phyloP scores from a whole-genome alignment of 495 filamentous ascomycete species.

The Delitschia confertaspora region DNA sequence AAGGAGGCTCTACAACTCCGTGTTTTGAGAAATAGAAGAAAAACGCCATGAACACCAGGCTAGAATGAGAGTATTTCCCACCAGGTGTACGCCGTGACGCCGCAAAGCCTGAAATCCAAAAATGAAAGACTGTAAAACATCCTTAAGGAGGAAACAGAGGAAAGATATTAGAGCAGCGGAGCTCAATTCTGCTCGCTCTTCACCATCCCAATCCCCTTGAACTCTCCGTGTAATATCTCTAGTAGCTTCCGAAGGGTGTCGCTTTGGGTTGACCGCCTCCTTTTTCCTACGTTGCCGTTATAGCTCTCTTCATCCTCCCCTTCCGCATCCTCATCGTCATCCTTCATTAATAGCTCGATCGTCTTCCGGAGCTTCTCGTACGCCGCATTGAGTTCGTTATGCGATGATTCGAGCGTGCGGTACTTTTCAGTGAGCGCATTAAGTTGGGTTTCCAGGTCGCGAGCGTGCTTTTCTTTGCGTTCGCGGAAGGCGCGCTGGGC shows the following conservation, averaged over 20 bases:
- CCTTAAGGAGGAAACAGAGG: too few relatives aligned
- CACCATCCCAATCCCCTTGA: constrained; percentile 19
- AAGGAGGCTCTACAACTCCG: too few relatives aligned
- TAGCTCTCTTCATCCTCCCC: constrained; percentile 23
- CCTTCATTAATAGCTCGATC: constrained; percentile 29
- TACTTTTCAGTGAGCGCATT: constrained; percentile 26
- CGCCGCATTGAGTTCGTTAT: constrained; percentile 27
- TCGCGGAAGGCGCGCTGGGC: constrained; percentile 44
- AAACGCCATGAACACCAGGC: too few relatives aligned
- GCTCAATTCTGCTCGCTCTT: constrained; percentile 17
- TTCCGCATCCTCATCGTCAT: constrained; percentile 24
- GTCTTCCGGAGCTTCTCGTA: constrained; percentile 33
- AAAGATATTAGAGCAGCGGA: too few relatives aligned
- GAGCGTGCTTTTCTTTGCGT: constrained; percentile 42
- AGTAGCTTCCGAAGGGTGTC: constrained; percentile 29
- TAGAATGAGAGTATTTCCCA: too few relatives aligned
- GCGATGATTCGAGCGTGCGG: constrained; percentile 23
- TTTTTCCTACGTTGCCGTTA: constrained; percentile 3
- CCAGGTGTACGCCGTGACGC: too few relatives aligned
- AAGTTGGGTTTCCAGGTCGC: constrained; percentile 36
- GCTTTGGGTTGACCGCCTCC: constrained; percentile 18
- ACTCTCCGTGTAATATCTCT: constrained; percentile 28
- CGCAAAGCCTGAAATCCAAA: too few relatives aligned
- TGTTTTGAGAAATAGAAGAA: too few relatives aligned
- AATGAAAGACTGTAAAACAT: too few relatives aligned